These are phyloP conservation scores for Striga hermonthica DNA, from an alignment of 305 asterid species.

Conservation along the genomic window DNA sequence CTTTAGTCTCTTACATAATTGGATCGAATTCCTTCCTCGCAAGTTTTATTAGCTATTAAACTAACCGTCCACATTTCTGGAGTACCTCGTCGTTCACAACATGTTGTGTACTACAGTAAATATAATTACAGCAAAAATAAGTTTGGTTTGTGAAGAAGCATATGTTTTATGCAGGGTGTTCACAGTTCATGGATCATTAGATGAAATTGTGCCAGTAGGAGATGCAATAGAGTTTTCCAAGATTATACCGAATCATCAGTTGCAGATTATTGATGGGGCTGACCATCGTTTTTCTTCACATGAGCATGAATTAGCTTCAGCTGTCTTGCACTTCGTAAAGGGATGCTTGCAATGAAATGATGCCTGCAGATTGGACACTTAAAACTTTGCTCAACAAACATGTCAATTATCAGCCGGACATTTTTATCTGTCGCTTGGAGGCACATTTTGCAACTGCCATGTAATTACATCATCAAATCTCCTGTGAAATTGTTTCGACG, in stretches of 20 bases:
- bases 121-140: too few relatives aligned
- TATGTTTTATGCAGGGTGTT: slow-evolving; percentile 43
- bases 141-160: neutral
- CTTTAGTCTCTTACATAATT: too few relatives aligned
- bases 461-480: too few relatives aligned
- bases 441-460: too few relatives aligned
- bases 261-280: slow-evolving; percentile 68
- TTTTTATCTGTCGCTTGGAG: too few relatives aligned
- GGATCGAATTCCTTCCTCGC: neutral
- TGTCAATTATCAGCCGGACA: too few relatives aligned
- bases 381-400: too few relatives aligned
- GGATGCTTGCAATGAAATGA: slow-evolving; percentile 35
- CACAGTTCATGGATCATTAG: slow-evolving; percentile 82
- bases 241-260: slow-evolving; percentile 61
- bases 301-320: slow-evolving; percentile 51
- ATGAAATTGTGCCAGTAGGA: slow-evolving; percentile 62
- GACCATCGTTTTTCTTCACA: slow-evolving; percentile 59
- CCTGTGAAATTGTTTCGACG: too few relatives aligned
- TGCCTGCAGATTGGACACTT: too few relatives aligned
- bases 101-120: too few relatives aligned
- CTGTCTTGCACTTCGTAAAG: slow-evolving; percentile 49
- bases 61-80: too few relatives aligned
- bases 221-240: slow-evolving; percentile 71
- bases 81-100: too few relatives aligned
- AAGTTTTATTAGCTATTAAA: neutral